phyloP scores from a whole-genome alignment of 2,329 filamentous ascomycete genomes.

The Pyricularia sp. region DNA sequence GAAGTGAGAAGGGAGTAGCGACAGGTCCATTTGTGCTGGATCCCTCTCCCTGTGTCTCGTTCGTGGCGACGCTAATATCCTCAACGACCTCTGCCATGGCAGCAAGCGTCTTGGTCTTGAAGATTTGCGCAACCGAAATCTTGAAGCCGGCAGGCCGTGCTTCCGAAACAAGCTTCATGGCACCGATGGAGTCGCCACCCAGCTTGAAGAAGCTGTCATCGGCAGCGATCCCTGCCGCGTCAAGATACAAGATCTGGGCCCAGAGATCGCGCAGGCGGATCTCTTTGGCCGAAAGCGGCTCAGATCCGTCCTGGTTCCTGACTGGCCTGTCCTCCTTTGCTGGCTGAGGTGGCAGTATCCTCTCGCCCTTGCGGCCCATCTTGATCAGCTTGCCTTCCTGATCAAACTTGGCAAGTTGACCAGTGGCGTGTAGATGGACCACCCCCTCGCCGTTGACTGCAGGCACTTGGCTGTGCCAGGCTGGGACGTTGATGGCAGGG shows the following conservation, averaged over 20 bases:
- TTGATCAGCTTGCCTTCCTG: constrained; percentile 13
- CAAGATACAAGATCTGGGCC: constrained; percentile 23
- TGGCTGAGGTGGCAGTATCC: neutral
- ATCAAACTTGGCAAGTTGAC: constrained; percentile 29
- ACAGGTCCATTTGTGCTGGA: neutral
- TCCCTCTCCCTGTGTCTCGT: neutral
- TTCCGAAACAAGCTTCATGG: constrained; percentile 37
- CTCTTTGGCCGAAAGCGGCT: constrained; percentile 11
- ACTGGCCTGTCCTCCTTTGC: neutral
- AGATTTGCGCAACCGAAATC: constrained; percentile 35
- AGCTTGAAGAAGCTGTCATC: constrained; percentile 39
- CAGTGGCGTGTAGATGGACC: constrained; percentile 25
- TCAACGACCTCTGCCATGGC: constrained; percentile 13
- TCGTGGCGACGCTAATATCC: neutral
- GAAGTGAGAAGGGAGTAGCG: constrained; percentile 40
- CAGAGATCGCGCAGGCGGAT: constrained; percentile 20
- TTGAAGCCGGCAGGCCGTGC: constrained; percentile 26
- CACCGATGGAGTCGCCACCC: constrained; percentile 37
- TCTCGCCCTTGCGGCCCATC: constrained; percentile 5
- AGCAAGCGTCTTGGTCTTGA: constrained; percentile 20
- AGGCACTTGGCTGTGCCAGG: neutral
- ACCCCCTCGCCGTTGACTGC: neutral
- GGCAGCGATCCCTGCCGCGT: constrained; percentile 22
- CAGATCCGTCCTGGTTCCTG: constrained; percentile 6
- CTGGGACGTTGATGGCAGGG: neutral